These are phyloP conservation scores for Dactylonectria macrodidyma DNA, from an alignment of 2,329 filamentous ascomycete genomes.

Conservation along the genomic window DNA sequence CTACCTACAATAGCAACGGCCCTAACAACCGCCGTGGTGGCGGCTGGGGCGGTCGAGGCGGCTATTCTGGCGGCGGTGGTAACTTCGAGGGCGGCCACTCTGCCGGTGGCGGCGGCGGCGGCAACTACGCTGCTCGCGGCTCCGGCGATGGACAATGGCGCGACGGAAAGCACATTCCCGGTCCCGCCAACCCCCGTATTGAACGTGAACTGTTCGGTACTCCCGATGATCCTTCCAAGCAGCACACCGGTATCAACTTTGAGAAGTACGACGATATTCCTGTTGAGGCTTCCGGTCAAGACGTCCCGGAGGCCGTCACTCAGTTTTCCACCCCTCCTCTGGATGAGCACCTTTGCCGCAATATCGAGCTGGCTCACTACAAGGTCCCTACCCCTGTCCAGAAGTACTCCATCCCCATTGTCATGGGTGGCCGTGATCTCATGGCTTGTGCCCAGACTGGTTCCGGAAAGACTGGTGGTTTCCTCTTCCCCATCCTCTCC, in stretches of 20 bases:
- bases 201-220: conserved; percentile 97
- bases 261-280: conserved; percentile 99
- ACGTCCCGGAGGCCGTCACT: conserved; percentile 92
- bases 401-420: conserved; percentile 99
- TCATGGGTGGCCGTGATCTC: conserved; percentile 96
- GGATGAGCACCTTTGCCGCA: conserved; percentile 91
- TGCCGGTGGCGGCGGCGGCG: conserved; percentile 77
- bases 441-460: conserved; percentile 99
- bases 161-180: conserved; percentile 95
- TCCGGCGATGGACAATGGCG: conserved; percentile 97
- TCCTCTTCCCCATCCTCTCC: conserved; percentile 99
- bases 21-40: conserved; percentile 50
- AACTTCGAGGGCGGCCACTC: conserved; percentile 75
- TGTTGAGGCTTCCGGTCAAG: conserved; percentile 94
- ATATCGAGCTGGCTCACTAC: conserved; percentile 96
- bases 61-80: conserved; percentile 55
- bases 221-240: conserved; percentile 92
- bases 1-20: conserved; percentile 50
- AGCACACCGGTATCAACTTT: conserved; percentile 99
- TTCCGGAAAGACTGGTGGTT: conserved; percentile 99
- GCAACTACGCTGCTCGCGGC: conserved; percentile 75
- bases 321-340: conserved; percentile 95
- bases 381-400: conserved; percentile 97
- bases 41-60: conserved; percentile 55
- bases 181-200: conserved; percentile 87